Conservation (phyloP, 768 basidiomycete genomes). For the Tricholoma terreum region DNA sequence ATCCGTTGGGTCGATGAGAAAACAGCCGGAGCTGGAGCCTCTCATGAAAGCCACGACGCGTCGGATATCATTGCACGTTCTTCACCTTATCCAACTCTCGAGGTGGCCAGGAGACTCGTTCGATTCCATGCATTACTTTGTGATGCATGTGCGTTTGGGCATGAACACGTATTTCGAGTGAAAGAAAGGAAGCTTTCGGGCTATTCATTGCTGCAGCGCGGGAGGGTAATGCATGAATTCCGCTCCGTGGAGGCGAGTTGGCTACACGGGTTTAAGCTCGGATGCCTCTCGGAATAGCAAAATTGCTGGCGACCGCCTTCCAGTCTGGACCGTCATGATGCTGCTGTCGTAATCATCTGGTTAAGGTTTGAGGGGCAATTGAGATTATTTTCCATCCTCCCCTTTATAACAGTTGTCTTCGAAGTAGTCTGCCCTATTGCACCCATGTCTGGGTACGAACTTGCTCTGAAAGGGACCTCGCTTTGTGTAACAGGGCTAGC, state of each 20-base stretch:
- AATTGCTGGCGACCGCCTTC: neutral
- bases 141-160: neutral
- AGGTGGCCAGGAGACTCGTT: neutral
- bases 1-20: neutral
- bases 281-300: neutral
- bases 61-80: neutral
- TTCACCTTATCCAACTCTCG: neutral
- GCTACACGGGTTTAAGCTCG: neutral
- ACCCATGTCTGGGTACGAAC: constrained; percentile 6
- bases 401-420: neutral
- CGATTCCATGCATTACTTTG: neutral
- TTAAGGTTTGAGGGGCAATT: neutral
- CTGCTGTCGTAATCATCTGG: neutral
- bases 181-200: neutral
- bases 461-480: constrained; percentile 18
- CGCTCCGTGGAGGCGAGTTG: neutral
- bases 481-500: constrained; percentile 29
- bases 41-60: neutral
- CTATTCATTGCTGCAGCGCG: neutral
- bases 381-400: neutral
- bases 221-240: neutral
- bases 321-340: neutral
- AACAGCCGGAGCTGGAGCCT: neutral
- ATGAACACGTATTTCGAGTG: neutral
- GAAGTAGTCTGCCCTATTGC: neutral